These are phyloP conservation scores for Phaeotremella fagi DNA, from an alignment of 768 basidiomycete species.

Conservation along the genomic window DNA sequence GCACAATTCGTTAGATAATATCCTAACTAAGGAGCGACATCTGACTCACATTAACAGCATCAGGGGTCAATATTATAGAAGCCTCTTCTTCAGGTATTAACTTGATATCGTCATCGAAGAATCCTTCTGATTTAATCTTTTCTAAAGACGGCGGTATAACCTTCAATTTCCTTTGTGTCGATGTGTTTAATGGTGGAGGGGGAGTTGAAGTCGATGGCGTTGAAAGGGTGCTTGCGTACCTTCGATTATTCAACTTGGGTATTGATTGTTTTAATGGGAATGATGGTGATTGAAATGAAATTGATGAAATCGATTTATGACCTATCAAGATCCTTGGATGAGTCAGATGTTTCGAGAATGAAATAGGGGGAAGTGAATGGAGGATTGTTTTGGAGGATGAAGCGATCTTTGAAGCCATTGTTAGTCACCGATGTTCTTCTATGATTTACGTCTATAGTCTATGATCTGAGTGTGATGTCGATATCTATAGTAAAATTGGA, in stretches of 20 bases:
- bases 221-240: background rate
- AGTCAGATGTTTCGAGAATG: background rate
- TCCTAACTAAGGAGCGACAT: background rate
- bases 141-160: slow-evolving; percentile 38
- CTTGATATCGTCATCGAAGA: slow-evolving; percentile 39
- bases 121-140: slow-evolving; percentile 41
- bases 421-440: no score
- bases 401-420: background rate
- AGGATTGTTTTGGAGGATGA: background rate
- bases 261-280: background rate
- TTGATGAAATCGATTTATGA: background rate
- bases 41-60: slow-evolving; percentile 36
- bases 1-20: background rate
- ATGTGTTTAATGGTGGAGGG: background rate
- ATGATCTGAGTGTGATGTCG: no score
- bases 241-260: background rate
- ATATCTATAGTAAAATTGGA: no score
- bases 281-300: slow-evolving; percentile 14
- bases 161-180: slow-evolving; percentile 7
- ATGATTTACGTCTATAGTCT: no score
- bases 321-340: background rate
- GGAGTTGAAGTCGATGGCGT: slow-evolving; percentile 9
- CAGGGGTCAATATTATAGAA: slow-evolving; percentile 30
- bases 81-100: slow-evolving; percentile 36
- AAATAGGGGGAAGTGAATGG: background rate